Base-by-base conservation (phyloP, 2,329 filamentous ascomycete genomes). In the Ophiocordyceps camponoti-floridani region DNA sequence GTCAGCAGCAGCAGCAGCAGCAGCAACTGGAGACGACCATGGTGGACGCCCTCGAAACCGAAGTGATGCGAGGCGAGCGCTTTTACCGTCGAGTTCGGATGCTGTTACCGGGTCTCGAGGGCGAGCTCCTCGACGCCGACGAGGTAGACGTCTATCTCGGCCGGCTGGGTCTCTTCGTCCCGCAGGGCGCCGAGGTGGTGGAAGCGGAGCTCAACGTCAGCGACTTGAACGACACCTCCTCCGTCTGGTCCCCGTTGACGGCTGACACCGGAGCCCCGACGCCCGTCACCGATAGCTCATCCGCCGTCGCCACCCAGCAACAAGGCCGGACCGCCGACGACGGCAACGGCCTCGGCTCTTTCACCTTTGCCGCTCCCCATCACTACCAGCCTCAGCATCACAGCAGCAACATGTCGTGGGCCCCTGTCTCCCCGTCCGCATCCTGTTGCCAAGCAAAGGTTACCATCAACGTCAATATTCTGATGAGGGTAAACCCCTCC, bases 81-180 rank as follows among this genome's bases (percentile, higher is more conserved):
- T 51, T 78, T 8, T 63, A 68, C 35, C 54, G 59, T 12, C 63
- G 67, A 14, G 65, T 82, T 50, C 63, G 63, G 18, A 69, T 73
- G 49, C 69, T 67, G 37, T 58, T 79, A 8, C 68, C 72, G 1
- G 81, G 76, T 0, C 82, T 79, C 48, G 73, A 82, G 47, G 83
- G 83, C 4, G 75, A 84, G 43, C 91, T 84, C 67, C 84, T 82
- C 51, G 84, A 91, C 54, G 64, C 77, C 0, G 72, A 84, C 47
- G 85, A 91, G 56, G 78, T 87, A 0, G 82, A 91, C 58, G 68
- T 73, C 12, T 91, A 87, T 55, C 63, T 93, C 3, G 70, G 70
- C 38, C 68, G 73, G 43, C 71, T 73, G 28, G 78, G 78, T 5
- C 72, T 86, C 28, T 57, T 65, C 41, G 76, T 87, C 44, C 72